Base-by-base conservation (phyloP, 345 rosid species). In the Lumnitzera racemosa region DNA sequence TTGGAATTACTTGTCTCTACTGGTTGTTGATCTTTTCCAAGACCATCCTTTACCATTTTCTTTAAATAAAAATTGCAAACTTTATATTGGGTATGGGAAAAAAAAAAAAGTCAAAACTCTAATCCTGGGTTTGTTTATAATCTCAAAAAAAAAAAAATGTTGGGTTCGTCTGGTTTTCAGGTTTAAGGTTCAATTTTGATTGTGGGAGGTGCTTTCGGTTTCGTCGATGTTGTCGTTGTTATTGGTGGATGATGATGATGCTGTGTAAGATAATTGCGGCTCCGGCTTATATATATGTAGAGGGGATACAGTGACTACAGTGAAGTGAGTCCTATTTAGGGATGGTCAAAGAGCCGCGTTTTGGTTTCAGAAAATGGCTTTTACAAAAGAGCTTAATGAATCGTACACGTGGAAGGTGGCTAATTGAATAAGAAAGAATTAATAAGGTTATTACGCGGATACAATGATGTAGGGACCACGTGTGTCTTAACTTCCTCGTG, bases 1-100 rank as follows among this genome's bases (percentile, higher is more conserved):
- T 61, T 63, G 9, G 53, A 25, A 15, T 75, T 75, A 4, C 55
- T 67, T 13, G 70, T 65, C 27, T 67, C 66, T 0, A 24, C 61
- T 1, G 80, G 62, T 2, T 56, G 58, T n/a, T 65, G 43, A 15
- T 36, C 49, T 27, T 49, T 17, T 14, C 16, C 48, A 14, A 15
- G 46, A 7, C 48, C 49, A 13, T 10, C 51, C 14, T n/a, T 6
- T 47, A 48, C 20, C 2, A 60, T 23, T 17, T 36, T 9, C 2
- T 41, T 23, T 4, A 36, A 36, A 36, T 0, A 36, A 36, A 36
- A 36, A 36, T 5, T 7, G 1, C 43, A 36, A 36, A 11, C 9
- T 31, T 43, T 31, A 25, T 12, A 3, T 14, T 49, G 64, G 29
- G 56, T 36, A 36, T 36, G 9, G 43, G 1, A 27, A 27, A 36